phyloP scores from a whole-genome alignment of 306 rosid species.

The Trichosanthes truncata region DNA sequence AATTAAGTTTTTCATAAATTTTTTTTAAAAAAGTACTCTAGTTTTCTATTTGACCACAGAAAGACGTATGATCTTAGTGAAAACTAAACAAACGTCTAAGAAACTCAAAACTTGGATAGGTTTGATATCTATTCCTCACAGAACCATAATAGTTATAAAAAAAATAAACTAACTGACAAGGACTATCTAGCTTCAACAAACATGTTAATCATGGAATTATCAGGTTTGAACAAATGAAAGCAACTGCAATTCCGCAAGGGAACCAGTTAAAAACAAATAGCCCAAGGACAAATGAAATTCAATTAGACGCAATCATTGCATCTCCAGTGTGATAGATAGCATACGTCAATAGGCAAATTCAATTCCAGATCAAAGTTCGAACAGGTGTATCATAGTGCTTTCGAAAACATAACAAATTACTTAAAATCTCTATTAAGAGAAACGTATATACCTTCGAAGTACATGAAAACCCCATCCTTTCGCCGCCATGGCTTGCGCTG shows the following conservation, averaged over 20 bases:
- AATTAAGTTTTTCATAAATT: not conserved
- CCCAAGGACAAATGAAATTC: not conserved
- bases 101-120: not conserved
- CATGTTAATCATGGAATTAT: not conserved
- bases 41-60: not conserved
- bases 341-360: not conserved
- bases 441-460: conserved; percentile 44
- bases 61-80: not conserved
- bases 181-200: too few relatives aligned
- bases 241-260: not conserved
- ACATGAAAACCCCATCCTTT: conserved; percentile 66
- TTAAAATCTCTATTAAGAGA: not conserved
- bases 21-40: too few relatives aligned
- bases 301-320: not conserved
- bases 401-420: not conserved
- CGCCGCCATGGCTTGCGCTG: conserved; percentile 63
- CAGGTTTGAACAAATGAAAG: not conserved
- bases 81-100: not conserved
- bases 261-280: not conserved
- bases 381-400: not conserved
- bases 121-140: not conserved
- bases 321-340: not conserved
- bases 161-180: not conserved
- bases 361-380: not conserved
- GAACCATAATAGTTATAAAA: not conserved